Base-by-base conservation (phyloP, 2,329 filamentous ascomycete species). In the Pseudogymnoascus sp. region DNA sequence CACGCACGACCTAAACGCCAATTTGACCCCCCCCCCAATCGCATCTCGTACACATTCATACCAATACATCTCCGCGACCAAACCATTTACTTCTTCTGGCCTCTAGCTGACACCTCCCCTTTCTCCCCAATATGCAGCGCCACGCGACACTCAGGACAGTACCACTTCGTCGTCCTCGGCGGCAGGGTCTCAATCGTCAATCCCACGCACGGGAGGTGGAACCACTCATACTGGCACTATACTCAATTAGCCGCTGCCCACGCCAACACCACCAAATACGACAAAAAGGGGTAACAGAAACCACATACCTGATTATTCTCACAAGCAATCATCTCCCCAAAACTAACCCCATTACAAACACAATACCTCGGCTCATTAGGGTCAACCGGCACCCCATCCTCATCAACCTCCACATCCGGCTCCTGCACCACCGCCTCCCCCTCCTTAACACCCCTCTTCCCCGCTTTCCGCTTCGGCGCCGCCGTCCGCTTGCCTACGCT, bases 181-280 rank as follows among this genome's bases (percentile, higher is more conserved):
- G 90, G 89, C 64, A 89, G 84, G 23, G 86, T 78, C 31, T 67
- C 63, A 31, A 67, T 80, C 10, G 80, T 78, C 35, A 94, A 78
- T 4, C 82, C 85, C 5, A 94, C 88, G 70, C 90, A 94, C 66
- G 86, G 84, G 42, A 94, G 80, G 72, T 94, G 90, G 73, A 93
- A 94, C 90, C 90, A 94, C 74, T 93, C 89, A 66, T 85, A 85
- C 69, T 90, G 86, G 76, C 90, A 94, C 75, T 89, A 78, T 6
- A 18, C 10, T 18, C 10, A 42, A 16, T 40, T 16, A 16, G 6
- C n/a, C 37, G 5, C 37, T 6, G 82, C 70, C 63, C 59, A 63
- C 61, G 70, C 72, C 68, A 70, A 68, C 69, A 65, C 66, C 62
- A 63, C 63, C 18, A 62, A 11, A 5, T 60, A 16, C 16, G 1